Conservation (phyloP, 805 yeast species). For the Ogataea henricii region DNA sequence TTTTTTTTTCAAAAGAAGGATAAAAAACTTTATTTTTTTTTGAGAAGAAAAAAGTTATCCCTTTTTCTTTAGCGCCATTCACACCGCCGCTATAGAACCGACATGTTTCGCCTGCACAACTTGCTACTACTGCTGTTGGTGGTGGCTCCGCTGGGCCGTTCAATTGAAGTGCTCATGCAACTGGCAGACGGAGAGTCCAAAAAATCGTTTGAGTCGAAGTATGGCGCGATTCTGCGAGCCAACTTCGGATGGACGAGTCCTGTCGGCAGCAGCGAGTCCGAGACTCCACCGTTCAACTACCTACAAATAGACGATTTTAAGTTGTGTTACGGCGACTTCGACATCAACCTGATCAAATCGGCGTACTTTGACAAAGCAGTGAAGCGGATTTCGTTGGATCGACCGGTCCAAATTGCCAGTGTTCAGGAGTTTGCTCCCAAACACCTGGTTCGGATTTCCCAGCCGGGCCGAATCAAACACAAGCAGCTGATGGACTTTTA, state of each 20-base stretch:
- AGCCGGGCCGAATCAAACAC: slow-evolving; percentile 28
- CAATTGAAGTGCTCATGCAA: slow-evolving; percentile 15
- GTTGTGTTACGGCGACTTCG: slow-evolving; percentile 41
- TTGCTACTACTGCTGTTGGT: not conserved
- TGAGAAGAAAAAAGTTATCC: not conserved
- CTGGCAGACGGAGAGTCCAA: slow-evolving; percentile 12
- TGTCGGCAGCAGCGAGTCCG: not conserved
- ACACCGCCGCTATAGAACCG: not conserved
- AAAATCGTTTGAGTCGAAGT: slow-evolving; percentile 13
- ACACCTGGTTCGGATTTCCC: slow-evolving; percentile 46
- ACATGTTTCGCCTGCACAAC: not conserved
- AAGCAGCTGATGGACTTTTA: slow-evolving; percentile 40
- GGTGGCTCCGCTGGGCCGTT: not conserved
- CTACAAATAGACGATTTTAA: slow-evolving; percentile 35
- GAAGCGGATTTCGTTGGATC: slow-evolving; percentile 39
- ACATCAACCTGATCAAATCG: slow-evolving; percentile 30
- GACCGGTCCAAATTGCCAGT: slow-evolving; percentile 37
- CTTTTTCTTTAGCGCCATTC: not conserved
- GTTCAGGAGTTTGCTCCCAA: slow-evolving; percentile 45
- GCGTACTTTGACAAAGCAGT: slow-evolving; percentile 39
- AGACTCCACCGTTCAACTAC: slow-evolving; percentile 14
- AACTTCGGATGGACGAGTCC: not conserved
- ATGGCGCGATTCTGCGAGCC: slow-evolving; percentile 8
- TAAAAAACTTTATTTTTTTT: not conserved
- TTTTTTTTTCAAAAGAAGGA: not conserved